Conservation (phyloP, 1,139 yeast genomes). For the Magnusiomyces ingens region DNA sequence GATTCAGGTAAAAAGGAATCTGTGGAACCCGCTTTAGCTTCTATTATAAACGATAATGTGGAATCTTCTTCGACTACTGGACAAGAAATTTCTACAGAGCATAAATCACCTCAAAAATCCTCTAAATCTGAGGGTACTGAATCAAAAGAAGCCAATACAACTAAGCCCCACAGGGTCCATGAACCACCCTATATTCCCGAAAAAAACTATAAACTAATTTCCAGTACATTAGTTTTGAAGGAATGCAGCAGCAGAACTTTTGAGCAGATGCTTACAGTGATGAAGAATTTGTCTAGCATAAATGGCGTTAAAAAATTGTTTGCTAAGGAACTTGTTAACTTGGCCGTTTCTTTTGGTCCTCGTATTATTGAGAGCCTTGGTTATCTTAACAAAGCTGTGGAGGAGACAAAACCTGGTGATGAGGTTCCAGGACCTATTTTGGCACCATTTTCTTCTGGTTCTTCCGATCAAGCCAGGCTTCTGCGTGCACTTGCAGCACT, state of each 20-base stretch:
- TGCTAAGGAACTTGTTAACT: conserved; percentile 59
- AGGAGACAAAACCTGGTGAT: conserved; percentile 34
- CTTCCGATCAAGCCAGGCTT: conserved; percentile 83
- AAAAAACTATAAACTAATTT: conserved; percentile 53
- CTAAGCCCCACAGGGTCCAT: conserved; percentile 28
- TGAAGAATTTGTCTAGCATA: conserved; percentile 67
- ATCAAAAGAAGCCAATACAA: conserved; percentile 18
- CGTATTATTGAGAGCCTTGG: conserved; percentile 52
- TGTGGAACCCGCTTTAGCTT: conserved; percentile 4
- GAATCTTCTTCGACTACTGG: conserved; percentile 5
- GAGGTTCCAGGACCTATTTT: conserved; percentile 51
- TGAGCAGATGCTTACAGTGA: conserved; percentile 74
- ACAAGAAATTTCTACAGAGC: conserved; percentile 10
- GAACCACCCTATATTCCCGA: conserved; percentile 63
- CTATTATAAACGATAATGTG: too few relatives aligned
- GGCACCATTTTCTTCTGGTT: conserved; percentile 66
- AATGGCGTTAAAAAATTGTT: conserved; percentile 59
- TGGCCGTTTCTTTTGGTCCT: conserved; percentile 58
- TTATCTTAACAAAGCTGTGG: conserved; percentile 44
- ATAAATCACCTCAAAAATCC: conserved; percentile 15
- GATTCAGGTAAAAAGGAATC: conserved; percentile 16
- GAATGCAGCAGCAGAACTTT: conserved; percentile 84
- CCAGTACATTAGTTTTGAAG: conserved; percentile 68
- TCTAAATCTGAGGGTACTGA: conserved; percentile 3
- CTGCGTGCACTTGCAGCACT: conserved; percentile 81